Evolutionary conservation across 192 early-diverging fungal species (phyloP).

Genomic region (Backusella parvicylindrica): DNA sequence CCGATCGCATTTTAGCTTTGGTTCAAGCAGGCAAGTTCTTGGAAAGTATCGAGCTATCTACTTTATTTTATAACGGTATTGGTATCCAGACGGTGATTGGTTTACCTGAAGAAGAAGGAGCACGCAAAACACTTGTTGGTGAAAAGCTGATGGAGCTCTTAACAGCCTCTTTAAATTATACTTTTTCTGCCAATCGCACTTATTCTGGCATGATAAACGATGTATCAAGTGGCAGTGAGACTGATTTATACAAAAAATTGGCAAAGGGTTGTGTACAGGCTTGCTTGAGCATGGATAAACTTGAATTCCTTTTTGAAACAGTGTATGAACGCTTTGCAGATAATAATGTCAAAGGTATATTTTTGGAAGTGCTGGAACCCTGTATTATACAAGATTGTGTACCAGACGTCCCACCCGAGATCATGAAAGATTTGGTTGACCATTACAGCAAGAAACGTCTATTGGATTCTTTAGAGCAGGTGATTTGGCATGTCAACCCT

Average conservation of each 20-base stretch:
- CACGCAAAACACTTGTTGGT: slow-evolving; percentile 47
- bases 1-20: slow-evolving; percentile 52
- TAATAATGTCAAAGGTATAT: slow-evolving; percentile 41
- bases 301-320: slow-evolving; percentile 48
- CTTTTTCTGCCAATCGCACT: slow-evolving; percentile 47
- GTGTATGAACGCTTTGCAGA: slow-evolving; percentile 55
- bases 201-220: slow-evolving; percentile 38
- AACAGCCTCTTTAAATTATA: slow-evolving; percentile 48
- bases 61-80: slow-evolving; percentile 54
- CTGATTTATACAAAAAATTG: slow-evolving; percentile 41
- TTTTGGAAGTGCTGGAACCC: slow-evolving; percentile 47
- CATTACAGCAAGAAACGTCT: slow-evolving; percentile 42
- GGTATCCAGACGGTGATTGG: slow-evolving; percentile 58
- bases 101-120: slow-evolving; percentile 51
- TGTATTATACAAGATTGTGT: slow-evolving; percentile 54
- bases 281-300: slow-evolving; percentile 50
- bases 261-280: slow-evolving; percentile 51
- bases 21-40: slow-evolving; percentile 56
- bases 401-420: slow-evolving; percentile 49
- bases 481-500: slow-evolving; percentile 56
- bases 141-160: slow-evolving; percentile 54
- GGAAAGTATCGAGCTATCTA: slow-evolving; percentile 54
- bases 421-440: slow-evolving; percentile 56
- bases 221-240: slow-evolving; percentile 36
- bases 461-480: slow-evolving; percentile 44